phyloP scores from a whole-genome alignment of 2,329 filamentous ascomycete species.

The Nothomitra cinnamomea region DNA sequence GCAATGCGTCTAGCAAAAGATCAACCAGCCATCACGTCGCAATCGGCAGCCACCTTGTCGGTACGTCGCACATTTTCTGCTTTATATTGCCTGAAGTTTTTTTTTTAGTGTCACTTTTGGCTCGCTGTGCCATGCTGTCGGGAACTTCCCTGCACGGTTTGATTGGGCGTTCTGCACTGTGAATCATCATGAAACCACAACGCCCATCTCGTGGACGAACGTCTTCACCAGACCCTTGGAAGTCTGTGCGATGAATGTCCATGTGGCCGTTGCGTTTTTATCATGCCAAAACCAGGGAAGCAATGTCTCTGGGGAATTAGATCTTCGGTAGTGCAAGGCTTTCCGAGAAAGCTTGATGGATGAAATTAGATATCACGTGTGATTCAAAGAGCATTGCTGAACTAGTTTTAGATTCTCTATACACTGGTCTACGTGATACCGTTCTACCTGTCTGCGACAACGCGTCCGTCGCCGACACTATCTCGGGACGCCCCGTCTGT shows the following conservation, averaged over 20 bases:
- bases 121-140: neutral
- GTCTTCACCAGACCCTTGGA: too few relatives aligned
- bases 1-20: neutral
- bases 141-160: too few relatives aligned
- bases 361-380: neutral
- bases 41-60: slow-evolving; percentile 4
- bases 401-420: slow-evolving; percentile 45
- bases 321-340: too few relatives aligned
- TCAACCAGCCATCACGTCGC: slow-evolving; percentile 3
- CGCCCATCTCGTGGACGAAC: too few relatives aligned
- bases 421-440: slow-evolving; percentile 82
- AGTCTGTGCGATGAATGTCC: too few relatives aligned
- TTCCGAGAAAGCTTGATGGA: too few relatives aligned
- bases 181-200: too few relatives aligned
- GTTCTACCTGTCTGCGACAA: slow-evolving; percentile 68
- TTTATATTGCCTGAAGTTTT: neutral
- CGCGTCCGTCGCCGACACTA: slow-evolving; percentile 60
- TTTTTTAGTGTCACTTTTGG: neutral
- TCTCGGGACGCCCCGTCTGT: slow-evolving; percentile 79
- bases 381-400: neutral
- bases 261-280: neutral
- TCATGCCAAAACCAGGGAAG: neutral
- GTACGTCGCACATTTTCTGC: slow-evolving; percentile 1
- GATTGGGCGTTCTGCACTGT: too few relatives aligned
- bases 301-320: neutral